These are phyloP conservation scores for Pleurozium schreberi DNA, from an alignment of 225 moss, liverwort and hornwort genomes.

Conservation along the genomic window DNA sequence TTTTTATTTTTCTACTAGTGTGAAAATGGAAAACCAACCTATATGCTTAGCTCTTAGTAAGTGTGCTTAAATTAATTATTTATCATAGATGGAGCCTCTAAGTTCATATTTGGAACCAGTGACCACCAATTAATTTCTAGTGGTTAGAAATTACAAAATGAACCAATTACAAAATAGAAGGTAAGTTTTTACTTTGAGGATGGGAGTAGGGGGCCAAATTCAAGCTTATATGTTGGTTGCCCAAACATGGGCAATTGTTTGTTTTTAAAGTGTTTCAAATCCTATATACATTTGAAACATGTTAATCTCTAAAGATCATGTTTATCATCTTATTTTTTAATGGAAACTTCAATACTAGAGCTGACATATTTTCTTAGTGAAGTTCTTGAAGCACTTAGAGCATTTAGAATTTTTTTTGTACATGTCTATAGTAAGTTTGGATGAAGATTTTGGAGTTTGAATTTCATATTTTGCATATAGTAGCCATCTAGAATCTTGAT, in stretches of 20 bases:
- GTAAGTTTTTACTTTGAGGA: neutral
- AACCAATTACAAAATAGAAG: neutral
- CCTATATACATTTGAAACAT: no score
- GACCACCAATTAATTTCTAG: neutral
- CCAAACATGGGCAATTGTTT: accelerated
- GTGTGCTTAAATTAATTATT: neutral
- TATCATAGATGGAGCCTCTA: no score
- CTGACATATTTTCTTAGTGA: neutral
- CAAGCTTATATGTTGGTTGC: neutral
- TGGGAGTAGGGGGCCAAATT: accelerated
- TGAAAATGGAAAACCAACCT: accelerated
- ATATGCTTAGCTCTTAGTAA: neutral
- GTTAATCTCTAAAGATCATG: neutral
- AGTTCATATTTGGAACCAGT: no score
- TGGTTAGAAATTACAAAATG: no score
- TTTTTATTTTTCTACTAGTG: neutral
- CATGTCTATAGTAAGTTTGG: neutral
- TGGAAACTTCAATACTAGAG: neutral
- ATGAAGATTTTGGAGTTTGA: neutral
- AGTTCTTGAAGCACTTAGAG: neutral
- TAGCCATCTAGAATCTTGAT: neutral
- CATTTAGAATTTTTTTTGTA: neutral
- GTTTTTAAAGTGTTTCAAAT: neutral
- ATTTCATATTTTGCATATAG: neutral
- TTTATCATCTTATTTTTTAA: accelerated